Evolutionary conservation across 768 basidiomycete species (phyloP).

Genomic region (Sutorius australiensis): DNA sequence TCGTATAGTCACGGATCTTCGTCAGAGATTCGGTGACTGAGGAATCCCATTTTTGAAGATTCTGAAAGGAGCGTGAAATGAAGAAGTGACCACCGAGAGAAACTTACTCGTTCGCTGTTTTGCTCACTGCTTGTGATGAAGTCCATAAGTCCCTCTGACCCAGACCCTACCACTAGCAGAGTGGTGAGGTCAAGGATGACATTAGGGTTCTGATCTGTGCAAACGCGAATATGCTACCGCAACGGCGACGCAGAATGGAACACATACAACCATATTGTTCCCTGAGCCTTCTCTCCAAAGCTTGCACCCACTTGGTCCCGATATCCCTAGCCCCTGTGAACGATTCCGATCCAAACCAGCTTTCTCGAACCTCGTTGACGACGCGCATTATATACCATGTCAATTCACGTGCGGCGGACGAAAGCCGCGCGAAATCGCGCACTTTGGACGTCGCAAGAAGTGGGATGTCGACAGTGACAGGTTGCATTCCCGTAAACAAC

Average conservation of each 20-base stretch:
- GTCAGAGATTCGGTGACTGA: conserved; percentile 65
- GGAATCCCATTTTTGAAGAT: conserved; percentile 79
- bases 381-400: conserved; percentile 68
- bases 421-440: conserved; percentile 68
- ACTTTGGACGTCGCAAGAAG: conserved; percentile 52
- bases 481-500: conserved; percentile 31
- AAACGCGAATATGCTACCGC: conserved; percentile 11
- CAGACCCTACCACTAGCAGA: conserved; percentile 65
- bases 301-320: conserved; percentile 69
- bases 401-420: conserved; percentile 67
- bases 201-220: conserved; percentile 54
- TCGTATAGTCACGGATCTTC: conserved; percentile 70
- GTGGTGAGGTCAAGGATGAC: conserved; percentile 68
- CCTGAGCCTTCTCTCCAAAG: conserved; percentile 60
- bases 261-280: conserved; percentile 66
- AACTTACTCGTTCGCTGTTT: conserved; percentile 73
- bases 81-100: conserved; percentile 5
- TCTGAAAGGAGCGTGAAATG: conserved; percentile 41
- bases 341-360: conserved; percentile 71
- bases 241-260: conserved; percentile 8
- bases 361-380: conserved; percentile 64
- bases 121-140: conserved; percentile 75
- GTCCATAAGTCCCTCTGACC: conserved; percentile 68
- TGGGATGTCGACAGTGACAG: conserved; percentile 50
- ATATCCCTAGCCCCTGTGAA: conserved; percentile 65